Evolutionary conservation across 371 early-diverging fungal genomes (phyloP), one percentile per base, ranked within the genome.

Genomic region (Haplosporangium sp.): DNA sequence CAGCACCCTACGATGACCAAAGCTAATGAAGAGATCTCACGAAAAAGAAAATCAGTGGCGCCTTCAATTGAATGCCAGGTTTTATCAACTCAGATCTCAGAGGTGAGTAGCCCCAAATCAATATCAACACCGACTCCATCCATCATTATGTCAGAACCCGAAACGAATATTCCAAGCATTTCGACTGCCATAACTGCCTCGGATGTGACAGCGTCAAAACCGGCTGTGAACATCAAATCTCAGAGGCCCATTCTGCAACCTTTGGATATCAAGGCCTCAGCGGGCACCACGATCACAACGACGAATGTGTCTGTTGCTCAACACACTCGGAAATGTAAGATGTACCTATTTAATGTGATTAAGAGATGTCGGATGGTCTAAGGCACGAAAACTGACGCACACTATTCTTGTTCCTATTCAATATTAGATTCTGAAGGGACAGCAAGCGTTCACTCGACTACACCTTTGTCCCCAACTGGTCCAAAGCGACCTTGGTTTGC

Each of bases 401-500:
- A 46, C 46, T 10, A 46, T 10, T 46, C n/a, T 56, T 5, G 18
- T 13, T 36, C 20, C 1, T 5, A 56, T 56, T 45, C 9, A 47
- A 54, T 12, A 16, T n/a, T 41, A 79, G 73, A 43, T 20, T 69
- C 79, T 6, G 80, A 79, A 12, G 69, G 70, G 6, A 14, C 65
- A 0, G 36, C 64, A 2, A 63, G 51, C 36, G 23, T 46, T 0
- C 62, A 23, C n/a, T 23, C 74, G 0, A 14, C 55, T 5, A 59
- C 61, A 6, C 59, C 74, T 0, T 2, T 66, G 41, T 66, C 70
- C 1, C 69, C 74, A 4, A 59, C 40, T 41, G 71, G 70, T 0
- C 80, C 74, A 5, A 79, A 79, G 36, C 52, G 74, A 16, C 67
- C 80, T 2, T 79, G 74, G 80, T 79, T 79, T 36, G 74, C 80